Conservation (phyloP, 108 stramenopile species). For the Asterionellopsis glacialis region DNA sequence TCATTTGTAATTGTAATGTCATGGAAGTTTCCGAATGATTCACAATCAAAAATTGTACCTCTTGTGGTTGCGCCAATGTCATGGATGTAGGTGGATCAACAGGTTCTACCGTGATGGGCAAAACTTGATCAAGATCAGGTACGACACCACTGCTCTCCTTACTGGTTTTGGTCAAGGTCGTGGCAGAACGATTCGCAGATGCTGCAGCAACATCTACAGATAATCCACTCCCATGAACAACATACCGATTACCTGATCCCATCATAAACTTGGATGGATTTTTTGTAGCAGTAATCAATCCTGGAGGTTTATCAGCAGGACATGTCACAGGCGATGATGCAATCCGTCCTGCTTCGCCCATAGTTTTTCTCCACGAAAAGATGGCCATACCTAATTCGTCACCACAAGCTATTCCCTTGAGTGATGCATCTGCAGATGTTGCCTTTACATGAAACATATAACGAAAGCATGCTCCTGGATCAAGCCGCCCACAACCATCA, state of each 20-base stretch:
- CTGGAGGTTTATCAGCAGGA: conserved; percentile 26
- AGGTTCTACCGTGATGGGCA: conserved; percentile 80
- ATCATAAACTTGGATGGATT: conserved; percentile 12
- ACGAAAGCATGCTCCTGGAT: conserved; percentile 50
- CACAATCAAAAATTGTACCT: conserved; percentile 59
- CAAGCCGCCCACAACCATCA: conserved; percentile 51
- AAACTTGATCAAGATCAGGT: conserved; percentile 32
- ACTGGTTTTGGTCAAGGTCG: neutral
- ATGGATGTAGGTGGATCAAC: conserved; percentile 65
- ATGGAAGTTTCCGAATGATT: conserved; percentile 65
- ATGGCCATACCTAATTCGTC: conserved; percentile 71
- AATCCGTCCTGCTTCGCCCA: conserved; percentile 72
- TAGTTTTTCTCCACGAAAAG: conserved; percentile 66
- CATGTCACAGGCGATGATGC: conserved; percentile 48
- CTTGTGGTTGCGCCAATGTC: conserved; percentile 36
- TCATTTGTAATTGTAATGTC: conserved; percentile 75
- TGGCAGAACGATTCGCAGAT: conserved; percentile 37
- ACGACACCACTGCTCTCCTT: neutral
- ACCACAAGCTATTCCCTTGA: conserved; percentile 66
- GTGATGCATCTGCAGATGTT: conserved; percentile 27
- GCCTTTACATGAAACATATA: conserved; percentile 67
- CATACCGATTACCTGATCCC: conserved; percentile 28
- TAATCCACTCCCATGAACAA: conserved; percentile 63
- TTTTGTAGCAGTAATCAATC: conserved; percentile 16
- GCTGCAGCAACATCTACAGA: conserved; percentile 77